Conservation (phyloP, 2,329 filamentous ascomycete species). For the Albifimbria verrucaria region DNA sequence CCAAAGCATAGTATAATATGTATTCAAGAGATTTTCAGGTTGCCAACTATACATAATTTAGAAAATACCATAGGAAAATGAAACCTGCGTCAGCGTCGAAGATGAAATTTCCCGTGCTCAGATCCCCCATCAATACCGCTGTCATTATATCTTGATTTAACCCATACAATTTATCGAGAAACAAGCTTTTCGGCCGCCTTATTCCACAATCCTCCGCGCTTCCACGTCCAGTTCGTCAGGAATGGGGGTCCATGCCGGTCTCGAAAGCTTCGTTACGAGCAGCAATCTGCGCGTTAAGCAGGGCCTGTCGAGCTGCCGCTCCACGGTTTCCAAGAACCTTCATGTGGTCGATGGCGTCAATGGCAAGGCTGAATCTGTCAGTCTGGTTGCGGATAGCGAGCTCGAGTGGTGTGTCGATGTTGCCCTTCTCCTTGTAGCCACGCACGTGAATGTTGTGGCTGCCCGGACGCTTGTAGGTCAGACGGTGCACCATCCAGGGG, state of each 20-base stretch:
- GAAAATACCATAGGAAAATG: too few relatives aligned
- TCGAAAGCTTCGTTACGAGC: conserved; percentile 65
- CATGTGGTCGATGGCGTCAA: conserved; percentile 71
- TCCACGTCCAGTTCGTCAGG: conserved; percentile 66
- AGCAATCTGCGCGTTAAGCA: conserved; percentile 62
- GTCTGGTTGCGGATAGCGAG: conserved; percentile 75
- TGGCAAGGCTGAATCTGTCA: conserved; percentile 73
- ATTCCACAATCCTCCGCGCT: conserved; percentile 39
- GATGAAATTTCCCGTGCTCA: too few relatives aligned
- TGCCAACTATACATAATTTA: too few relatives aligned
- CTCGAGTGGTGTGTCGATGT: conserved; percentile 78
- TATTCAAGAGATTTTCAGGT: too few relatives aligned
- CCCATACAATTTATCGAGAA: conserved; percentile 15
- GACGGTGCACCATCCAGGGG: conserved; percentile 73
- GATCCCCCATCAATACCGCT: too few relatives aligned
- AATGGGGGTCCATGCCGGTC: conserved; percentile 66
- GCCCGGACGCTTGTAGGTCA: conserved; percentile 73
- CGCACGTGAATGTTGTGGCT: conserved; percentile 68
- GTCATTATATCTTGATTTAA: too few relatives aligned
- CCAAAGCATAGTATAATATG: too few relatives aligned
- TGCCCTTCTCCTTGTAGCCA: conserved; percentile 80
- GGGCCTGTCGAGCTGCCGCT: conserved; percentile 56
- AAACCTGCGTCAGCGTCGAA: too few relatives aligned
- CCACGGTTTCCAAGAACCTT: conserved; percentile 61
- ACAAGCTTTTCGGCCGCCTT: conserved; percentile 20